A percentile compares a stretch with the other conserved stretches of the same genome.
phyloP scores from a whole-genome alignment of 2,329 filamentous ascomycete genomes.

The Hypoxylon sp. region DNA sequence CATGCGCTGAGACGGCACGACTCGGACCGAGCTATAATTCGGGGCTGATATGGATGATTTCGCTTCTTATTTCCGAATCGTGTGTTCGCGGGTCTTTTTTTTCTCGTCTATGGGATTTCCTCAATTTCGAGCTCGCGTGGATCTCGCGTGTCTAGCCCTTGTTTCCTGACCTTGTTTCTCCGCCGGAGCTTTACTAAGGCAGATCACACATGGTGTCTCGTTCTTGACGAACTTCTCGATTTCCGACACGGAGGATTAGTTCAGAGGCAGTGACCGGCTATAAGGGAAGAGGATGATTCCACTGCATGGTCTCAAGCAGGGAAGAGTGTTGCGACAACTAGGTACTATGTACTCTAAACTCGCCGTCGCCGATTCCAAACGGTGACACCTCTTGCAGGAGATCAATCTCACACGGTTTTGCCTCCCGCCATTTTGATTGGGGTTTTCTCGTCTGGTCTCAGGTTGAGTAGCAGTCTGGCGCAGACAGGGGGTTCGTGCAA shows the following conservation, averaged over 20 bases:
- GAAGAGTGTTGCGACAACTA: conserved; percentile 16
- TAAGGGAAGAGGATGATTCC: conserved; percentile 3
- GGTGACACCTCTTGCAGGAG: background rate
- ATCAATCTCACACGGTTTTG: conserved; percentile 22
- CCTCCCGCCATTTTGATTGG: conserved; percentile 11
- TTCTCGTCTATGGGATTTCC: background rate
- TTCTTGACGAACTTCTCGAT: conserved; percentile 7
- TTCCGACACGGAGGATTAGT: conserved; percentile 22
- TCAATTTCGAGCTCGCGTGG: background rate
- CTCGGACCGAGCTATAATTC: conserved; percentile 17
- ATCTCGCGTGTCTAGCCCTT: background rate
- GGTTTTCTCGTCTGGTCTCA: conserved; percentile 27
- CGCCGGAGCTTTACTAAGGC: background rate
- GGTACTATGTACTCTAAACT: conserved; percentile 13
- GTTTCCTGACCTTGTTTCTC: conserved; percentile 14
- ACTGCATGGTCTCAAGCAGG: background rate
- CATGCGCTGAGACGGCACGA: conserved; percentile 23
- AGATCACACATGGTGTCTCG: background rate
- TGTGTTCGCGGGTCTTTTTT: background rate
- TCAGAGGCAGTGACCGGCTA: conserved; percentile 12
- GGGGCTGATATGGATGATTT: conserved; percentile 12
- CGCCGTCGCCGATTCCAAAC: conserved; percentile 11
- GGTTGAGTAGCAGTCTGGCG: conserved; percentile 31
- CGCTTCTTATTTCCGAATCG: conserved; percentile 9
- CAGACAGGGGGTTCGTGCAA: conserved; percentile 23